Base-by-base conservation (phyloP, 108 stramenopile genomes). In the Epipyxis sp. region DNA sequence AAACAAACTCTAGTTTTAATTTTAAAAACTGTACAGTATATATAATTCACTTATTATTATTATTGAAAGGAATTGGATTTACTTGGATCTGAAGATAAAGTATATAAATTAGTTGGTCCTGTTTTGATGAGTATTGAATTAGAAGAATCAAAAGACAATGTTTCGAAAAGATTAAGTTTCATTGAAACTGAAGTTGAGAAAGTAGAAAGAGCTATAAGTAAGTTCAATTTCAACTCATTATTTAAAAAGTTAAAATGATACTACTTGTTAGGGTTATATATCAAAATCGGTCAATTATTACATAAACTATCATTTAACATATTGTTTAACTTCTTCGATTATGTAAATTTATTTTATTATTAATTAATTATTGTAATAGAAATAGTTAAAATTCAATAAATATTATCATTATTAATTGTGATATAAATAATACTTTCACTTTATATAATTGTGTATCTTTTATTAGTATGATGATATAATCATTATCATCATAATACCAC, bases 61-160 rank as follows among this genome's bases (percentile, higher is more conserved):
- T 39, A 13, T 20, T 50, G 13, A 50, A 6, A 79, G 78, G 78
- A 79, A 54, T 13, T 79, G 16, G 78, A 79, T 40, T 3, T 37
- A 44, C 1, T 79, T 1, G n/a, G 1, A 58, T 81, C 82, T 1
- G 82, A 82, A 37, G 77, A 83, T 1, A 78, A 83, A 27, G 84
- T 96, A 13, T 94, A 91, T 84, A 96, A 96, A 78, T 85, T 90
- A 82, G 89, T 94, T 13, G 95, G 95, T 10, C 95, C 95, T 6
- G 91, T 94, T 16, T 80, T 96, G n/a, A 85, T 96, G 27, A 89
- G 88, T 78, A 90, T 93, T 59, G 91, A 91, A 30, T 74, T 92
- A 43, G 91, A 92, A n/a, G 95, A 96, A 62, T 92, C 92, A 44
- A 92, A 89, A 54, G 82, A 91, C 20, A 93, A 91, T 1, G 91